phyloP scores from a whole-genome alignment of 352 stramenopile genomes.

The Globisporangium middletonii region DNA sequence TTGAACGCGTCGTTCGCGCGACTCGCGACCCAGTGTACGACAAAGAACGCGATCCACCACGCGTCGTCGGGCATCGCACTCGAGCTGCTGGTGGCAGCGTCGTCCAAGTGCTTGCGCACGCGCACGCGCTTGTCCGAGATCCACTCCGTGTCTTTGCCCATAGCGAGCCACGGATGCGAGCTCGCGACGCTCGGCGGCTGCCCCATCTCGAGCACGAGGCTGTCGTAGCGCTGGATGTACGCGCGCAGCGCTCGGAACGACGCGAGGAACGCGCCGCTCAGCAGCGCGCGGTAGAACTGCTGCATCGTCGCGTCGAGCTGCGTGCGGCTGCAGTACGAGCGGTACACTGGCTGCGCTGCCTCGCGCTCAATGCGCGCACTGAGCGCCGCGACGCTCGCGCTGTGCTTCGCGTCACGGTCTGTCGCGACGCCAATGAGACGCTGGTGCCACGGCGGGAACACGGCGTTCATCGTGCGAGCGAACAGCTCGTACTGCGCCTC shows the following conservation, averaged over 20 bases:
- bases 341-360: slow-evolving; percentile 20
- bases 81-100: slow-evolving; percentile 10
- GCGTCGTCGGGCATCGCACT: slow-evolving; percentile 19
- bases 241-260: slow-evolving; percentile 23
- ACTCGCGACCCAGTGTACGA: slow-evolving; percentile 42
- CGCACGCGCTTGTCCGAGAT: slow-evolving; percentile 45
- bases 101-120: slow-evolving; percentile 36
- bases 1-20: slow-evolving; percentile 29
- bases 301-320: slow-evolving; percentile 31
- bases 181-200: slow-evolving; percentile 13
- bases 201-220: slow-evolving; percentile 27
- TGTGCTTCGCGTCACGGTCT: slow-evolving; percentile 27
- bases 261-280: slow-evolving; percentile 31
- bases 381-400: slow-evolving; percentile 21
- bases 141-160: slow-evolving; percentile 42
- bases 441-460: slow-evolving; percentile 33
- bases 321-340: slow-evolving; percentile 22
- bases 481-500: slow-evolving; percentile 26
- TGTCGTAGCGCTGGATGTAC: slow-evolving; percentile 26
- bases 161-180: slow-evolving; percentile 21
- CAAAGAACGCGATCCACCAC: slow-evolving; percentile 59
- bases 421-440: slow-evolving; percentile 29
- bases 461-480: slow-evolving; percentile 22
- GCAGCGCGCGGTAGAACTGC: slow-evolving; percentile 38
- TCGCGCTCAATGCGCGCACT: slow-evolving; percentile 25